Evolutionary conservation across 495 filamentous ascomycete genomes (phyloP), one percentile per base, ranked within the genome.

Genomic region (Niebla homalea): DNA sequence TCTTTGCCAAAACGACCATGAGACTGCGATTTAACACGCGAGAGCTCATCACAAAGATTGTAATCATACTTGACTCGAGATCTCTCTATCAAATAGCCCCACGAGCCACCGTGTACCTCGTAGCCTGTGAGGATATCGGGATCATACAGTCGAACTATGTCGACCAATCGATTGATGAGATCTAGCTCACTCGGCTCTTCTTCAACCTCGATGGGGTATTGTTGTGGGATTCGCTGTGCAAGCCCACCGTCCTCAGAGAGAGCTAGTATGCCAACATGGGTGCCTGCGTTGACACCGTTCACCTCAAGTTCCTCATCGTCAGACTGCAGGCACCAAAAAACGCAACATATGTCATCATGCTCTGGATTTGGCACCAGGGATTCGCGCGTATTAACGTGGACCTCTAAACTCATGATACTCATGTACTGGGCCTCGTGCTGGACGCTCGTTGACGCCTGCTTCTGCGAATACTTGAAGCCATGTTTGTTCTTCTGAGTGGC

Each of bases 41-140:
- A 94, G 51, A 98, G 75, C 55, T 98, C 89, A 51, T 90, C 84
- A 54, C 84, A 89, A 8, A 98, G 71, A 58, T 94, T 78, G 61
- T 85, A 94, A 43, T 90, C 90, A 61, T 92, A 95, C 60, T 87
- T 84, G 57, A 81, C 68, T 46, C 80, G 72, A 5, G 92, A 90
- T 56, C 92, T 78, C 62, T 96, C 89, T 48, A 96, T 89, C 39
- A 98, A 61, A 67, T 94, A 97, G 1, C 92, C 92, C 92, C 92
- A 98, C 3, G 88, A 94, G 48, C 75, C 71, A 43, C 85, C 86
- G 56, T 97, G 90, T 5, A 98, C 89, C 64, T 98, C 92, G 62
- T 92, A 98, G 0, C 92, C 92, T 4, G 89, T 90, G 8, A 98
- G 75, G 36, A 98, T 89, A 57, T 98, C 92, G 2, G 92, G 92